Evolutionary conservation across 495 filamentous ascomycete species (phyloP), one percentile per base, ranked within the genome.

Genomic region (Hypomontagnella monticulosa): DNA sequence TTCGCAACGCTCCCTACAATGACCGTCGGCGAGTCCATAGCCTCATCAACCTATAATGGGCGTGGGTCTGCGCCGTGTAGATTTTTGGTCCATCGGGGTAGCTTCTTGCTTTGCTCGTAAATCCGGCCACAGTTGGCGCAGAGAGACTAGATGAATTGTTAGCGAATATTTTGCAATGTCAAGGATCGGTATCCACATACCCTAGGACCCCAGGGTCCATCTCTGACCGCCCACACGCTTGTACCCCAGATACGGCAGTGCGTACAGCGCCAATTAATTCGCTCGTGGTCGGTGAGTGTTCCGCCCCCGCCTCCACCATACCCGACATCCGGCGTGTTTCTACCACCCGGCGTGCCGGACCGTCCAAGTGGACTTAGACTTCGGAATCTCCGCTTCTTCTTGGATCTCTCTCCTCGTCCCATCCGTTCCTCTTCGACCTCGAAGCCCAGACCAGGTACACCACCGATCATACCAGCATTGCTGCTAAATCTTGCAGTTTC

Each of bases 401-500:
- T 93, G 72, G 89, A 91, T 57, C 96, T 76, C 79, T 97, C 91
- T 15, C 95, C 93, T 43, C 92, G 83, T 27, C 92, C 96, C 85
- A 93, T 89, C 15, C 69, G 88, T 69, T 83, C 82, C 71, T 80
- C 83, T 63, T 85, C 78, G 62, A 83, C 78, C 71, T 91, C 89
- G 44, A 89, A 87, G 57, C 87, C 86, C 44, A 84, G 81, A 38
- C 86, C 88, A n/a, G 84, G 88, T 20, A 86, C 84, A 20, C 79
- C 85, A 32, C 80, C 85, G 33, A 79, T 79, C 87, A 92, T 91
- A 47, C 91, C 90, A 0, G 91, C 84, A 38, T 88, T 93, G 42
- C 89, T 93, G 36, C 91, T 94, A 70, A 98, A 96, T 27, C 94
- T 81, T 0, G 95, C 95, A 8, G 94, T 97, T 75, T 99, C 95